phyloP scores from a whole-genome alignment of 2,329 filamentous ascomycete species.

The Coniochaeta prunicola region DNA sequence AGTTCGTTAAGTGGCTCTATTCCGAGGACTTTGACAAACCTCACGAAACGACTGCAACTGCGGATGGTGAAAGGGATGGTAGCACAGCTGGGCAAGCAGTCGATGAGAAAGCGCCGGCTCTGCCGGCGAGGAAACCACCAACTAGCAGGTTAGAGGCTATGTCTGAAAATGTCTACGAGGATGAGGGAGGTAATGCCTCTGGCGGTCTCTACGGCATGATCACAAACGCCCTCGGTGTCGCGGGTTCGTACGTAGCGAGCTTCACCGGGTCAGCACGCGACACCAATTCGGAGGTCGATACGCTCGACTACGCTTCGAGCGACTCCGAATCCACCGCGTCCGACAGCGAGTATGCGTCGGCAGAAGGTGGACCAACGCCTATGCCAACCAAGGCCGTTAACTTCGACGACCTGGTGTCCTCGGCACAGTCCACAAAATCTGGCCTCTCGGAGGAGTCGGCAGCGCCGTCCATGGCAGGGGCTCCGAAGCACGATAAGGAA shows the following conservation, averaged over 20 bases:
- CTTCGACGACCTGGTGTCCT: constrained; percentile 14
- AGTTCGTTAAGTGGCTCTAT: constrained; percentile 70
- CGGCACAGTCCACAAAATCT: constrained; percentile 24
- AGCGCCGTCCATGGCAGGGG: constrained; percentile 7
- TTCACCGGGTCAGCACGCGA: constrained; percentile 25
- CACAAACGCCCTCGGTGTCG: constrained; percentile 41
- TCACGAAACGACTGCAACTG: constrained; percentile 16
- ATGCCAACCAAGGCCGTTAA: constrained; percentile 4
- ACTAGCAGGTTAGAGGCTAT: not conserved
- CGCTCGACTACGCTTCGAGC: constrained; percentile 20
- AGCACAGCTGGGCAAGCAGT: not conserved
- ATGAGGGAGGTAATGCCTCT: constrained; percentile 14
- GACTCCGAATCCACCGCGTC: constrained; percentile 33
- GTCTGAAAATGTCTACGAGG: not conserved
- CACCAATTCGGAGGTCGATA: constrained; percentile 18
- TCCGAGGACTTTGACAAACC: constrained; percentile 24
- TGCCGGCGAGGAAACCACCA: not conserved
- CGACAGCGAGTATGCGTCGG: constrained; percentile 41
- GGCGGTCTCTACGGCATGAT: constrained; percentile 50
- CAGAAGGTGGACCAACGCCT: constrained; percentile 25
- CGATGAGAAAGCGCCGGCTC: constrained; percentile 16
- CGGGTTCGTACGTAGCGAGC: constrained; percentile 36
- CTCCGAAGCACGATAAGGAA: constrained; percentile 50
- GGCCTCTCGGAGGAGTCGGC: constrained; percentile 30
- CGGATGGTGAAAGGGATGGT: constrained; percentile 21